Base-by-base conservation (phyloP, 2,329 filamentous ascomycete genomes). In the Coniochaeta pulveracea region DNA sequence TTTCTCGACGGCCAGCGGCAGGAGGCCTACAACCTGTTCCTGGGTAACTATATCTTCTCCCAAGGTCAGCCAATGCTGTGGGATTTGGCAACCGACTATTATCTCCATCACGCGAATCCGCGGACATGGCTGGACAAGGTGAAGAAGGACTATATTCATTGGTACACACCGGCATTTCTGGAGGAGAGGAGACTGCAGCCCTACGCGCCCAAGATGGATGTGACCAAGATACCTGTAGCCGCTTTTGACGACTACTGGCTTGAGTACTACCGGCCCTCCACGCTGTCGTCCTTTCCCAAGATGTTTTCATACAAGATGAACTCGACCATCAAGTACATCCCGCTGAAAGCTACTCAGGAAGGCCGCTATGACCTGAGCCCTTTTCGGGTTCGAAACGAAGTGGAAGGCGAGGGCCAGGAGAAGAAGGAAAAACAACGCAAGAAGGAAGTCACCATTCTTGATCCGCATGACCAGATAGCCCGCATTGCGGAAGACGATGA, bases 1-100 rank as follows among this genome's bases (percentile, higher is more conserved):
- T 98, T 98, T 53, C 71, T 98, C 7, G 91, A 98, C 54, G 88
- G 82, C n/a, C 91, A 98, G 52, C 77, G 91, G 19, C 91, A 98
- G 57, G 91, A 98, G 57, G 91, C 91, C 1, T 96, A 96, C 56
- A 98, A 98, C 45, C 65, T 98, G 8, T 98, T 98, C 50, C 69
- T 98, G 2, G 91, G 91, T 6, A 95, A 96, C 50, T 98, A 98
- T 53, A 84, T 88, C 33, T 96, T 86, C 51, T 61, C 72, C 0
- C 77, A 85, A 42, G 86, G 84, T 0, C 80, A 93, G 50, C 91
- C 91, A 0, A 89, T 96, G 85, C 68, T 98, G 3, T 98, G 91
- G 91, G 91, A 98, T 50, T 68, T 98, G 6, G 69, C 81, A 3
- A 94, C 86, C 3, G 91, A 98, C 52, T 95, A 96, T 57, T 93